A percentile compares a stretch with the other conserved stretches of the same genome.
Evolutionary conservation across 352 stramenopile species (phyloP).

Genomic region (Pythium brachiatum): DNA sequence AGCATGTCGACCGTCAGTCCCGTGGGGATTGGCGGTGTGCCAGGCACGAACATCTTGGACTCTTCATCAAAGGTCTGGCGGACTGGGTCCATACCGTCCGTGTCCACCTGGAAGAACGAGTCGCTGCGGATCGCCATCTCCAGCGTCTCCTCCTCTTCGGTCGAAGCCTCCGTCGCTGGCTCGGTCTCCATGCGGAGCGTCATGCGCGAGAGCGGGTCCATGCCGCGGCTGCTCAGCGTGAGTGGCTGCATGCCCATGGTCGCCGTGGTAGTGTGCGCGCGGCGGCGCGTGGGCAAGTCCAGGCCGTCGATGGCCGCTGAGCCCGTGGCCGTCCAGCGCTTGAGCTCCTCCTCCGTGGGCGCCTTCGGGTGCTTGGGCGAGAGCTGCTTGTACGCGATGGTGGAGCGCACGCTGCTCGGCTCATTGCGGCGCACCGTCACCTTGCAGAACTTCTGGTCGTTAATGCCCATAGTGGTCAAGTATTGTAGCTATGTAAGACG

Average conservation of each 20-base stretch:
- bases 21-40: slow-evolving; percentile 46
- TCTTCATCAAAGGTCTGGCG: slow-evolving; percentile 44
- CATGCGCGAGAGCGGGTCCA: slow-evolving; percentile 51
- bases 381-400: slow-evolving; percentile 31
- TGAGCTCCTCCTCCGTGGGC: slow-evolving; percentile 7
- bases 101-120: slow-evolving; percentile 58
- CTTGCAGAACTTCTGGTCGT: slow-evolving; percentile 52
- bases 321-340: slow-evolving; percentile 17
- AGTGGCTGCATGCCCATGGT: slow-evolving; percentile 18
- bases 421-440: slow-evolving; percentile 41
- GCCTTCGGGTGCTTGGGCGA: slow-evolving; percentile 4
- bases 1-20: slow-evolving; percentile 50
- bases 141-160: slow-evolving; percentile 3
- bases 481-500: background rate
- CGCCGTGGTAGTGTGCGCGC: slow-evolving; percentile 45
- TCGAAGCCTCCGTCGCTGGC: slow-evolving; percentile 15
- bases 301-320: slow-evolving; percentile 14
- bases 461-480: slow-evolving; percentile 26
- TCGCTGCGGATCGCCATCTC: slow-evolving; percentile 31
- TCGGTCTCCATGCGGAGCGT: slow-evolving; percentile 38
- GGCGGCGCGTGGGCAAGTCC: slow-evolving; percentile 30
- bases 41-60: slow-evolving; percentile 34
- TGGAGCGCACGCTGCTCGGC: slow-evolving; percentile 27
- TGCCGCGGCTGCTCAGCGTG: slow-evolving; percentile 25
- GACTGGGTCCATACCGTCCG: slow-evolving; percentile 40